Percentiles rank a stretch among this genome's conserved stretches.
phyloP scores from a whole-genome alignment of 2,329 filamentous ascomycete species.

The Verticillium nonalfalfae region DNA sequence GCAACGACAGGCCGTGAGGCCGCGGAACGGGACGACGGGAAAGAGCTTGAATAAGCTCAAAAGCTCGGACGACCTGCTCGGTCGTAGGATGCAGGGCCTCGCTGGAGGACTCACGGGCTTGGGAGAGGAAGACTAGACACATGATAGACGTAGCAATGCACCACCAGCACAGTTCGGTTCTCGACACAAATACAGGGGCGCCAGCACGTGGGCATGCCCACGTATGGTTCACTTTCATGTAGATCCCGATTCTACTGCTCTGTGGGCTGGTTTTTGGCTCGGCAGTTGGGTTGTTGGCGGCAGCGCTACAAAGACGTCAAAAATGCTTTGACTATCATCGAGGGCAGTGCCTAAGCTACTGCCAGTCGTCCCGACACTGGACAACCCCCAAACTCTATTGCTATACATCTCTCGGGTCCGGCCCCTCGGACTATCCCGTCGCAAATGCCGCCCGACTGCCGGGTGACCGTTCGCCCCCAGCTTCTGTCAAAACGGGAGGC shows the following conservation, averaged over 20 bases:
- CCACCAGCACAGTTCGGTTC: not conserved
- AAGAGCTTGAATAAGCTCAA: constrained; percentile 45
- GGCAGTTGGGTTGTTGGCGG: not conserved
- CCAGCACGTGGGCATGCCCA: no score
- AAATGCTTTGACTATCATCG: not conserved
- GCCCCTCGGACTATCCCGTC: not conserved
- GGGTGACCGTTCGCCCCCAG: not conserved
- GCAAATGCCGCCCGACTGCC: not conserved
- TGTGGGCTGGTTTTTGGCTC: no score
- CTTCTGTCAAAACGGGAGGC: not conserved
- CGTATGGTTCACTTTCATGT: no score
- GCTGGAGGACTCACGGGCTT: constrained; percentile 45
- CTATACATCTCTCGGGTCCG: not conserved
- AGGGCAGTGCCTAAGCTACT: not conserved
- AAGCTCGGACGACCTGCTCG: constrained; percentile 51
- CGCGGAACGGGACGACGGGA: constrained; percentile 26
- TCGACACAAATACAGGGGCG: not conserved
- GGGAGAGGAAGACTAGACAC: constrained; percentile 29
- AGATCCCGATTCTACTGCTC: no score
- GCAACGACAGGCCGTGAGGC: constrained; percentile 13
- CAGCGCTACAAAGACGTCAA: not conserved
- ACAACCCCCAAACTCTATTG: not conserved
- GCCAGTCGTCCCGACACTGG: not conserved
- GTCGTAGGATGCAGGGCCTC: constrained; percentile 52
- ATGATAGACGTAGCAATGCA: not conserved